These are phyloP conservation scores for Tetrahymena malaccensis DNA, from an alignment of 73 alveolate genomes.

Conservation along the genomic window DNA sequence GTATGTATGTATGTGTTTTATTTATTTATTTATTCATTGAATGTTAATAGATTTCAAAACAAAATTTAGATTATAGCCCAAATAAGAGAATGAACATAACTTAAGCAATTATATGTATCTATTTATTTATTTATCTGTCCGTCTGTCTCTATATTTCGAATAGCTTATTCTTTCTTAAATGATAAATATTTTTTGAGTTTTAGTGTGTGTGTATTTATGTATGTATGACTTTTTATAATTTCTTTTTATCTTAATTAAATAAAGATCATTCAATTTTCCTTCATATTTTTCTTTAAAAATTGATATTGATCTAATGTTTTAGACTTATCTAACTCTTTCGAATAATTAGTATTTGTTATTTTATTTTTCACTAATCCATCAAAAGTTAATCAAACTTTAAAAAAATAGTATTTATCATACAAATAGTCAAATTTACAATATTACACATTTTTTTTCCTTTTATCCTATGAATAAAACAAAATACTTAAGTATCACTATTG, in stretches of 20 bases:
- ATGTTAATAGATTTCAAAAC: background rate
- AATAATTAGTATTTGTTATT: too few species aligned
- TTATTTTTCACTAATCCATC: background rate
- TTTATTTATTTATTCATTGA: background rate
- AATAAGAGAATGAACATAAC: background rate
- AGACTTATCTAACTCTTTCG: background rate
- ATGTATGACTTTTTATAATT: background rate
- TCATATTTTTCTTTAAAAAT: background rate
- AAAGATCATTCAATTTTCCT: background rate
- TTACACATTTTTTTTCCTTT: background rate
- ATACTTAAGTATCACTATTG: background rate
- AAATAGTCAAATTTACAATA: background rate
- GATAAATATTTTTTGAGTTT: background rate
- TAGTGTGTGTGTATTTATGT: too few species aligned
- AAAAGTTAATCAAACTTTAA: background rate
- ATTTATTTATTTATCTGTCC: background rate
- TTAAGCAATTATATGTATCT: background rate
- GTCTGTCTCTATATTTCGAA: background rate
- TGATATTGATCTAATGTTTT: background rate
- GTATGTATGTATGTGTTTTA: too few species aligned
- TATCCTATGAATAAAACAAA: background rate
- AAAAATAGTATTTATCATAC: too few species aligned
- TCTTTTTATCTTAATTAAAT: background rate
- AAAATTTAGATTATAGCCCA: background rate
- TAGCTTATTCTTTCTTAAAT: background rate